These are phyloP conservation scores for Peronospora destructor DNA, from an alignment of 352 stramenopile genomes.

Conservation along the genomic window DNA sequence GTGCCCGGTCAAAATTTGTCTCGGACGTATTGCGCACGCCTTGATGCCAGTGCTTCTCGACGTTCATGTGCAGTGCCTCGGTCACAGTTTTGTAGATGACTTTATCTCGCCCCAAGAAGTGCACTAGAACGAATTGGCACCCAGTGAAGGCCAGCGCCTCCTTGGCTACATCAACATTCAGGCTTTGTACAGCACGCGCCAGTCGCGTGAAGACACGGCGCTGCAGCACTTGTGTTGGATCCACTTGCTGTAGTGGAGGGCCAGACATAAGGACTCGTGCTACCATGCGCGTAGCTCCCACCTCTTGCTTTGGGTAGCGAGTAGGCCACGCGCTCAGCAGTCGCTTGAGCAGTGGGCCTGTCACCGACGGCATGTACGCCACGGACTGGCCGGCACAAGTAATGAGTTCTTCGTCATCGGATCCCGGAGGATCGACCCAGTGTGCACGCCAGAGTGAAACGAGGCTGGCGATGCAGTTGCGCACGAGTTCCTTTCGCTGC, in stretches of 20 bases:
- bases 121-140: constrained; percentile 72
- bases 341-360: constrained; percentile 40
- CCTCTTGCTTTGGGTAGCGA: constrained; percentile 59
- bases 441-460: constrained; percentile 65
- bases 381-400: constrained; percentile 78
- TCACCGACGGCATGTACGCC: constrained; percentile 68
- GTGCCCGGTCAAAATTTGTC: constrained; percentile 60
- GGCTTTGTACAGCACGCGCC: constrained; percentile 47
- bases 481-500: constrained; percentile 46
- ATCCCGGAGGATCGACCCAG: constrained; percentile 66
- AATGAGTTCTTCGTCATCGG: constrained; percentile 80
- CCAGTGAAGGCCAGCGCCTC: constrained; percentile 77
- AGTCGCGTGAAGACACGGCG: constrained; percentile 52
- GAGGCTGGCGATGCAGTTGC: constrained; percentile 65
- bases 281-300: constrained; percentile 72
- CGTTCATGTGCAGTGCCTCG: constrained; percentile 52
- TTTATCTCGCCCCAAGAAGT: constrained; percentile 62
- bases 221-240: constrained; percentile 29
- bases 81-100: constrained; percentile 64
- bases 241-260: constrained; percentile 46
- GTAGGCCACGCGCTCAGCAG: constrained; percentile 59
- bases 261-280: constrained; percentile 83
- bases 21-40: constrained; percentile 59
- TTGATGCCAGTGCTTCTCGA: constrained; percentile 66
- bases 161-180: constrained; percentile 65